Evolutionary conservation across 805 yeast species (phyloP).

Genomic region (Cyberlindnera mycetangii): DNA sequence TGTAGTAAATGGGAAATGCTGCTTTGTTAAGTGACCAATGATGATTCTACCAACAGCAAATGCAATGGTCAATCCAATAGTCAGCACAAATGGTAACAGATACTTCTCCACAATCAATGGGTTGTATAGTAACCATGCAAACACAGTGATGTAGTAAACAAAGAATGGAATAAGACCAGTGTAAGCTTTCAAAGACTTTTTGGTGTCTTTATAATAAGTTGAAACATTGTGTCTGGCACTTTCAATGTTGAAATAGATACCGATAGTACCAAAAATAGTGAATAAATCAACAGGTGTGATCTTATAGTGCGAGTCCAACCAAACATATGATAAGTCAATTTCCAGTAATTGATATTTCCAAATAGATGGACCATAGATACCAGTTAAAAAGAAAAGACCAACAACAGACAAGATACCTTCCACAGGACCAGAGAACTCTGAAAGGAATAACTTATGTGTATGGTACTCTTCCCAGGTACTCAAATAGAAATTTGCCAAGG

Average conservation of each 20-base stretch:
- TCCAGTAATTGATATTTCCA: constrained; percentile 53
- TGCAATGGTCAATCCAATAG: constrained; percentile 76
- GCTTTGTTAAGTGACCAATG: constrained; percentile 78
- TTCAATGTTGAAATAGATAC: constrained; percentile 59
- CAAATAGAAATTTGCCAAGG: constrained; percentile 76
- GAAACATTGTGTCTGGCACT: constrained; percentile 65
- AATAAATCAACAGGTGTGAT: constrained; percentile 44
- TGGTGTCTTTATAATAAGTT: constrained; percentile 36
- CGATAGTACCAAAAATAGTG: constrained; percentile 49
- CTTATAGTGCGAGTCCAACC: constrained; percentile 19
- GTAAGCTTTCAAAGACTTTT: constrained; percentile 36
- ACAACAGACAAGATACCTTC: constrained; percentile 80
- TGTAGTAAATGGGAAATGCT: constrained; percentile 69
- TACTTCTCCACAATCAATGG: constrained; percentile 37
- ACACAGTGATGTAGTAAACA: constrained; percentile 33
- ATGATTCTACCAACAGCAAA: constrained; percentile 90
- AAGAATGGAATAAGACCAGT: constrained; percentile 65
- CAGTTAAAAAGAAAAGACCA: constrained; percentile 56
- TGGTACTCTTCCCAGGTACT: constrained; percentile 97
- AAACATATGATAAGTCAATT: constrained; percentile 26
- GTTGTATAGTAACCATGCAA: constrained; percentile 45
- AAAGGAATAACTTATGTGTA: constrained; percentile 75
- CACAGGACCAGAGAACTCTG: constrained; percentile 89
- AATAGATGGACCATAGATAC: constrained; percentile 60
- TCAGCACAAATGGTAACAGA: constrained; percentile 57